Evolutionary conservation across 2,329 filamentous ascomycete genomes (phyloP), one percentile per base, ranked within the genome.

Genomic region (Cladosporium velox): DNA sequence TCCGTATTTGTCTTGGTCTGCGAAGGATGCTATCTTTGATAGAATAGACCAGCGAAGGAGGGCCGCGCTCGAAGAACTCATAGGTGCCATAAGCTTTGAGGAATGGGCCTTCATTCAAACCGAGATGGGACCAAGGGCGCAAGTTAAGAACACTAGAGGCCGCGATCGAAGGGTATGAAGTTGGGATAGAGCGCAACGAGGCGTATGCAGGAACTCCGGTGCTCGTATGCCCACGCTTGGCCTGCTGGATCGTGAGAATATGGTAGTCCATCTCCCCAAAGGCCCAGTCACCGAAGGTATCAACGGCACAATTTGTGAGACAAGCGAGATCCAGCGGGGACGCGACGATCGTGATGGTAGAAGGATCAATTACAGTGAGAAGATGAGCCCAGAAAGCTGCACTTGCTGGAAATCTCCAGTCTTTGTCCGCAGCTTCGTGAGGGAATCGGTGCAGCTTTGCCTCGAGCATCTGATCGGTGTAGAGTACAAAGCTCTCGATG

Each of bases 41-140:
- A 57, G 68, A 71, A 67, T 72, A 67, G 12, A 76, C 69, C n/a
- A 76, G 61, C 1, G 70, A 71, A 4, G 75, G 74, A 7, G 89
- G 84, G 1, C 83, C 81, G 54, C 87, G 87, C 41, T 88, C 81
- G 72, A 89, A 91, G 77, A 89, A 92, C 71, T 92, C 88, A 74
- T 91, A 90, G 4, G 86, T 88, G 57, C 85, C 84, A 77, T 91
- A 93, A 6, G 87, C 89, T 66, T 84, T 84, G n/a, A 90, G 84
- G 4, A 87, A 91, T 0, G 90, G 91, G 10, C 90, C 90, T 78
- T 94, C 91, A 74, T 93, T 93, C 69, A 92, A 85, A 1, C 85
- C 79, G 0, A 92, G 72, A 21, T 85, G 83, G 0, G 82, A 83
- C 91, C 91, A 93, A 1, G 85, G 84, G 1, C 85, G 83, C n/a